These are phyloP conservation scores for Fistulinella prunicolor DNA, from an alignment of 768 basidiomycete genomes.

Conservation along the genomic window DNA sequence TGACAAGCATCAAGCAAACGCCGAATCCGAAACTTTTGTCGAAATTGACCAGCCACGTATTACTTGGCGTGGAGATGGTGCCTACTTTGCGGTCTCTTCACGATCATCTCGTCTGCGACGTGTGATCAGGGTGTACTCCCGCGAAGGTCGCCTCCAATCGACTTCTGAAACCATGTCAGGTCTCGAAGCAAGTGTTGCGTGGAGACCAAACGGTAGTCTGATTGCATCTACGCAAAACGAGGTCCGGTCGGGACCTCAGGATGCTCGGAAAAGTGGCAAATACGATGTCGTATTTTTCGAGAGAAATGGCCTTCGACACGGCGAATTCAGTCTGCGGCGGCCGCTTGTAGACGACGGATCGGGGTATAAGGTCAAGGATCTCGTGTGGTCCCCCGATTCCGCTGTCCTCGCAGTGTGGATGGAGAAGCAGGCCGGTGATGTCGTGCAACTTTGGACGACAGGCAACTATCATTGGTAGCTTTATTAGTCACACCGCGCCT, in stretches of 20 bases:
- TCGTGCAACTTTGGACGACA: constrained; percentile 92
- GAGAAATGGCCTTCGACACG: constrained; percentile 89
- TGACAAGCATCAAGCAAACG: constrained; percentile 44
- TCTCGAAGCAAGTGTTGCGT: constrained; percentile 73
- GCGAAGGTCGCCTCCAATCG: constrained; percentile 65
- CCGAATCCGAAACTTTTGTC: constrained; percentile 55
- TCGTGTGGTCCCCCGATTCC: constrained; percentile 89
- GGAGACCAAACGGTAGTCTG: constrained; percentile 88
- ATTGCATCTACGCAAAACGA: constrained; percentile 79
- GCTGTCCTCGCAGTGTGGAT: constrained; percentile 85
- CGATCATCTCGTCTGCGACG: constrained; percentile 44
- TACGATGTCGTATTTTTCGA: constrained; percentile 95
- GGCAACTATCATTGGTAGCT: constrained; percentile 91
- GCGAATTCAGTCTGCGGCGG: constrained; percentile 71
- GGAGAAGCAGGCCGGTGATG: constrained; percentile 61
- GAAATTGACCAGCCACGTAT: constrained; percentile 74
- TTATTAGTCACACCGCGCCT: neutral
- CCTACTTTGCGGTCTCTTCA: constrained; percentile 83
- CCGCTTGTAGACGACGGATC: constrained; percentile 40
- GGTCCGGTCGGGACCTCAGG: constrained; percentile 69
- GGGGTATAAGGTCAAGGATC: constrained; percentile 71
- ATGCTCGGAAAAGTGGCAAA: constrained; percentile 59
- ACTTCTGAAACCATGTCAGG: constrained; percentile 85
- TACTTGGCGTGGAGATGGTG: constrained; percentile 92
- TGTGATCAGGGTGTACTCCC: constrained; percentile 31